Base-by-base conservation (phyloP, 768 basidiomycete species). In the Mycena chlorophos region DNA sequence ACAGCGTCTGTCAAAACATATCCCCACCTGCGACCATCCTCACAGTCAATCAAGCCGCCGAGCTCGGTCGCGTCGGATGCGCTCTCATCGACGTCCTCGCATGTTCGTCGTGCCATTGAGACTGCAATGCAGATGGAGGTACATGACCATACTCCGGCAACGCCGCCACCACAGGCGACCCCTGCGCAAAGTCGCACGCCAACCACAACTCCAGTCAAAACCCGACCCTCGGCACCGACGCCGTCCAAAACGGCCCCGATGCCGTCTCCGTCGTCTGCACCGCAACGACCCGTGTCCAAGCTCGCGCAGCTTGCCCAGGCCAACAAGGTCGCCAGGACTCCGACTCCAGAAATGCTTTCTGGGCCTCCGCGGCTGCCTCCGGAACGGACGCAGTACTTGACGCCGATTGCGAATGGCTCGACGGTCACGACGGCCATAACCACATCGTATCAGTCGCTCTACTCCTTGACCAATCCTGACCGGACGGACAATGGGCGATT, bases 391-490 rank as follows among this genome's bases (percentile, higher is more conserved):
- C 84, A 90, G 65, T 88, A 86, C 65, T 71, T 90, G 12, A 87
- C 82, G 16, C 89, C 90, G 2, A 89, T 87, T 42, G 87, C 87
- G n/a, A 91, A 91, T 64, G 88, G 89, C 0, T 73, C 87, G 3
- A 85, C 88, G n/a, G 89, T 84, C 13, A 91, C 89, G 0, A 90
- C 89, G 16, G 89, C 89, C 2, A 91, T 91, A 64, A 91, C 89
- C 0, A 91, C 89, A 2, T 85, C 86, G 0, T 90, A 89, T 58
- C 89, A 90, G 56, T 83, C 85, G 5, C 74, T 90, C 26, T 80
- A 80, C 65, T 85, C 81, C 61, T 75, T 91, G 6, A 83, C 81
- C 27, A 75, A 81, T 59, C 79, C 81, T 45, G 68, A 66, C n/a
- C 74, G 75, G 76, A 5, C 66, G 66, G 25, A 66, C 72, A n/a